These are phyloP conservation scores for Phytophthora syringae DNA, from an alignment of 352 stramenopile species.

Conservation along the genomic window DNA sequence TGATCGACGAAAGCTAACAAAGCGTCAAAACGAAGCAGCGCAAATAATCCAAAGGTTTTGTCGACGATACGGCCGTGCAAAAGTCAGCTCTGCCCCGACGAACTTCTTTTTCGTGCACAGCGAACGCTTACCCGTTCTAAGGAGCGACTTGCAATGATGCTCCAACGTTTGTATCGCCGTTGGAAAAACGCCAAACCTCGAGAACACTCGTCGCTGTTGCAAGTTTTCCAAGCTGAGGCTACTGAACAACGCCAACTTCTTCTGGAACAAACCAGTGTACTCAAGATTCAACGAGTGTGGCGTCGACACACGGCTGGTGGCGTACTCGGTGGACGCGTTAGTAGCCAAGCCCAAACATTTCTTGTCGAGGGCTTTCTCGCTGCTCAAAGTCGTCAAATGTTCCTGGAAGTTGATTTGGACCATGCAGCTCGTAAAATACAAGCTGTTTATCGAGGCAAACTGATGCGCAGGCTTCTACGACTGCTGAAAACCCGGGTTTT, in stretches of 20 bases:
- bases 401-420: conserved; percentile 25
- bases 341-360: conserved; percentile 42
- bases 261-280: conserved; percentile 16
- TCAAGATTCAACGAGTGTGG: conserved; percentile 54
- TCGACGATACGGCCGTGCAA: conserved; percentile 8
- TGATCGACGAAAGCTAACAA: conserved; percentile 12
- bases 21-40: conserved; percentile 24
- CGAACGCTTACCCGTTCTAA: conserved; percentile 35
- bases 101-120: conserved; percentile 53
- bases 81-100: conserved; percentile 11
- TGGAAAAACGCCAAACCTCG: conserved; percentile 21
- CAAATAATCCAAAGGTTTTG: conserved; percentile 41
- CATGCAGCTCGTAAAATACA: conserved; percentile 61
- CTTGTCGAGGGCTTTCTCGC: conserved; percentile 49
- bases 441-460: conserved; percentile 54
- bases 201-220: conserved; percentile 12
- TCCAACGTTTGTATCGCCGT: conserved; percentile 50
- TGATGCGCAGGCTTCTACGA: conserved; percentile 46
- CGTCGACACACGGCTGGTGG: conserved; percentile 31
- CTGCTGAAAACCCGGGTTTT: conserved; percentile 36
- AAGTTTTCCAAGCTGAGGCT: conserved; percentile 14
- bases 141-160: conserved; percentile 45
- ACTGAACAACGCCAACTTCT: conserved; percentile 14
- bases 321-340: conserved; percentile 8
- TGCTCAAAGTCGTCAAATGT: conserved; percentile 38